Evolutionary conservation across 2,329 filamentous ascomycete species (phyloP), one percentile per base, ranked within the genome.

Genomic region (Calonectria crousiana): DNA sequence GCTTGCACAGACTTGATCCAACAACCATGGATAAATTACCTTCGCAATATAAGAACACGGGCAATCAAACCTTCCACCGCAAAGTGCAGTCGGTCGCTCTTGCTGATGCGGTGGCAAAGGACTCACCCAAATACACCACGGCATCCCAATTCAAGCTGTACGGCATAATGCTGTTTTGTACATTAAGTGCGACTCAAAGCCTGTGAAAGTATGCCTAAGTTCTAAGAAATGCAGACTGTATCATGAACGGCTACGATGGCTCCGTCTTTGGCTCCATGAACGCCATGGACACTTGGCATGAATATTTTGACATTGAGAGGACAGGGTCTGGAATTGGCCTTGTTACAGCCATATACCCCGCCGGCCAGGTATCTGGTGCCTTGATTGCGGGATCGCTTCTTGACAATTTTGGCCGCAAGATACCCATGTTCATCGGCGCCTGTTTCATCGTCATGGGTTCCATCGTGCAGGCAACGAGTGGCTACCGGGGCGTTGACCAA

Each of bases 211-310:
- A 10, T 30, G 8, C 6, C 2, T 10, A 8, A 11, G n/a, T 4
- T 56, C 53, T 34, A 69, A 53, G 16, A 16, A 8, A 23, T 6
- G 26, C 32, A 60, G 53, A 69, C 34, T 53, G 67, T 49, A 49
- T 58, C 36, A 69, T 69, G 67, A 69, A 69, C 28, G 67, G 67
- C 9, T 69, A 69, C 41, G 67, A 71, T 47, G 77, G 78, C 41
- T 78, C 77, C 18, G 74, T 79, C 8, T 76, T 78, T 72, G 76
- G 78, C n/a, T 73, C 77, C 6, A 70, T 79, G 62, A 78, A 79
- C 44, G 76, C 78, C 20, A 79, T 78, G 75, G 58, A 69, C 41
- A 74, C 69, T 6, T 79, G 71, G 30, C 78, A 79, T n/a, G 74
- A 77, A 4, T 69, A 66, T 53, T 78, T 77, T 62, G 52, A 73